Percentiles rank a stretch among this genome's conserved stretches.
Conservation (phyloP, 352 stramenopile species). For the Pythium chondricola region DNA sequence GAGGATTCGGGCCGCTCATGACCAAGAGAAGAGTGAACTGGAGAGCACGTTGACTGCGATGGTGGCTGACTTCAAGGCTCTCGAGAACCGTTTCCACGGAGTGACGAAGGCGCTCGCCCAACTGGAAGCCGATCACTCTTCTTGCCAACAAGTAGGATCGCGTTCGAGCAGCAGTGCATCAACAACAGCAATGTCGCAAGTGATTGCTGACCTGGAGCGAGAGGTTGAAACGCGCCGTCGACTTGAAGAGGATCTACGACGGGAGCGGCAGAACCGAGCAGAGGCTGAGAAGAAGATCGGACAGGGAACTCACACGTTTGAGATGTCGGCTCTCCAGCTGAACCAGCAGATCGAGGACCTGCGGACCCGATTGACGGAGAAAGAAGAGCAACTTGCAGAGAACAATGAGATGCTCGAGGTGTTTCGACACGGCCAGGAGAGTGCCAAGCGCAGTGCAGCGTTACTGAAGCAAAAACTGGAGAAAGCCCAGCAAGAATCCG, state of each 20-base stretch:
- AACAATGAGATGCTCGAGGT: conserved; percentile 31
- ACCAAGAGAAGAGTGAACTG: conserved; percentile 28
- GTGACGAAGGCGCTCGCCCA: conserved; percentile 45
- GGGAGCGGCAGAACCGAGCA: conserved; percentile 14
- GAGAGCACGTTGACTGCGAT: conserved; percentile 24
- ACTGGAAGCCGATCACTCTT: conserved; percentile 37
- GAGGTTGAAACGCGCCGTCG: conserved; percentile 19
- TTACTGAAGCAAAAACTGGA: conserved; percentile 8
- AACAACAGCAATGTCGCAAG: conserved; percentile 13
- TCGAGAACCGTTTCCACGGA: conserved; percentile 39
- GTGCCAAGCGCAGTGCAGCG: conserved; percentile 11
- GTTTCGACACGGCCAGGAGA: conserved; percentile 12
- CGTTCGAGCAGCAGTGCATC: too few species aligned
- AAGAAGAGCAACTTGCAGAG: conserved; percentile 23
- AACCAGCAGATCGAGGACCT: conserved; percentile 23
- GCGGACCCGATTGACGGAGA: conserved; percentile 13
- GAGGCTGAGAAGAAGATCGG: conserved; percentile 20
- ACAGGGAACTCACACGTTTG: conserved; percentile 22
- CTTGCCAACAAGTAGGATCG: conserved; percentile 5
- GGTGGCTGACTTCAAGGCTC: conserved; percentile 21
- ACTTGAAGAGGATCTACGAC: conserved; percentile 16
- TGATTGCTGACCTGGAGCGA: conserved; percentile 31
- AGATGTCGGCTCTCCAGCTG: conserved; percentile 27
- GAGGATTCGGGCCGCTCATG: conserved; percentile 1
- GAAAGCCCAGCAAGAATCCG: neutral